Evolutionary conservation across 2,329 filamentous ascomycete species (phyloP), one percentile per base, ranked within the genome.

Genomic region (Aspergillus tamarii): DNA sequence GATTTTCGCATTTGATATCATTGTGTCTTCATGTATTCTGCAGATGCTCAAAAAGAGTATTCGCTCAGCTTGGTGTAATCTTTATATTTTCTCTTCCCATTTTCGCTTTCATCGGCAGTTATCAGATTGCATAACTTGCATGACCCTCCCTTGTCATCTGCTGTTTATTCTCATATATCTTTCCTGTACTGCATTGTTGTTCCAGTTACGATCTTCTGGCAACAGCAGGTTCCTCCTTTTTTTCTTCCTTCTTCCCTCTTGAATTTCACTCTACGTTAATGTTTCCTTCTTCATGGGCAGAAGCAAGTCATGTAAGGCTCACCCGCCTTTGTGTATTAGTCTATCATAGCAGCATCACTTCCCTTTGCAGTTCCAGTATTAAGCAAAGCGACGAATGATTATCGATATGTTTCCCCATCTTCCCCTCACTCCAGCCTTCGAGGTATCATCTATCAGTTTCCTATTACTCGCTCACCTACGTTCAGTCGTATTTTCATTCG

Each of bases 191-290:
- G 52, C 62, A 62, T 67, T 67, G 63, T 62, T 66, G 69, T 66
- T 64, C 69, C 70, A 72, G 71, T 73, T 64, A 73, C 68, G 71
- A 69, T 58, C 66, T 62, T 60, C 68, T 73, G 71, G 70, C 64
- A 68, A 62, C 62, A 64, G 64, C 58, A 59, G 63, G 14, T 52
- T 52, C 19, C 48, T 32, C 5, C 1, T 8, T 16, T 21, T 12
- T 23, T 14, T 23, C 28, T 61, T 36, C 48, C 56, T 57, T 52
- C 57, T 54, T 62, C 61, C 23, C 23, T 61, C 57, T 48, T 64
- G 59, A 52, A 61, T 58, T 66, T 64, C 50, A 45, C 63, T 64
- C 64, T 64, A 66, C 68, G 67, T 72, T 69, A 63, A 70, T 72
- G 62, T 68, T 62, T 65, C 63, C 61, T 68, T 62, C 63, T 60